These are phyloP conservation scores for Harrya chromipes DNA, from an alignment of 768 basidiomycete species.

Conservation along the genomic window DNA sequence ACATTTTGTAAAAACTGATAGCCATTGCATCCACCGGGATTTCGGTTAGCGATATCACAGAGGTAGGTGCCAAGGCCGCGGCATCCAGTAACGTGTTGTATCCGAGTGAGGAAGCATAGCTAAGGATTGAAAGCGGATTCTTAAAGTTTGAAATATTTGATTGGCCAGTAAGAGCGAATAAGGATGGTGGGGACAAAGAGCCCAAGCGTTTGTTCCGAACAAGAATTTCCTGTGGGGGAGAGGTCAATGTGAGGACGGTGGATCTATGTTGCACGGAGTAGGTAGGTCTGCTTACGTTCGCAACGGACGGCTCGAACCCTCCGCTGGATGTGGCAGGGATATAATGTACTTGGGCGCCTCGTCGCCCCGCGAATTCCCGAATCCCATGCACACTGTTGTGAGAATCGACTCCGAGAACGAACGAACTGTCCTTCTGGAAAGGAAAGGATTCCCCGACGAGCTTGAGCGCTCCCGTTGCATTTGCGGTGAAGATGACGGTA, in stretches of 20 bases:
- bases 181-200: slow-evolving; percentile 41
- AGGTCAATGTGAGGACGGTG: slow-evolving; percentile 5
- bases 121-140: slow-evolving; percentile 59
- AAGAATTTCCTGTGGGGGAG: slow-evolving; percentile 49
- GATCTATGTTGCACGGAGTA: background rate
- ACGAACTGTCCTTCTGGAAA: slow-evolving; percentile 53
- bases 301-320: slow-evolving; percentile 54
- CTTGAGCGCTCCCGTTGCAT: slow-evolving; percentile 77
- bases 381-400: slow-evolving; percentile 87
- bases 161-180: slow-evolving; percentile 76
- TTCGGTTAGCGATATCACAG: slow-evolving; percentile 60
- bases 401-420: slow-evolving; percentile 72
- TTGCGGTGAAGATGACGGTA: slow-evolving; percentile 78
- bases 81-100: slow-evolving; percentile 79
- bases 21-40: slow-evolving; percentile 79
- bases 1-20: slow-evolving; percentile 88
- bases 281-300: slow-evolving; percentile 48
- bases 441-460: slow-evolving; percentile 81
- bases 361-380: slow-evolving; percentile 59
- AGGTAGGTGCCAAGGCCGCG: slow-evolving; percentile 75
- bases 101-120: slow-evolving; percentile 63
- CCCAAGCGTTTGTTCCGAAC: slow-evolving; percentile 47
- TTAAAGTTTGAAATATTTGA: slow-evolving; percentile 83
- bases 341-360: slow-evolving; percentile 59
- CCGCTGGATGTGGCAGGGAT: slow-evolving; percentile 61